Percentiles rank a stretch among this genome's conserved stretches.
Evolutionary conservation across 768 basidiomycete species (phyloP).

Genomic region (Nevesoporus exiguus): DNA sequence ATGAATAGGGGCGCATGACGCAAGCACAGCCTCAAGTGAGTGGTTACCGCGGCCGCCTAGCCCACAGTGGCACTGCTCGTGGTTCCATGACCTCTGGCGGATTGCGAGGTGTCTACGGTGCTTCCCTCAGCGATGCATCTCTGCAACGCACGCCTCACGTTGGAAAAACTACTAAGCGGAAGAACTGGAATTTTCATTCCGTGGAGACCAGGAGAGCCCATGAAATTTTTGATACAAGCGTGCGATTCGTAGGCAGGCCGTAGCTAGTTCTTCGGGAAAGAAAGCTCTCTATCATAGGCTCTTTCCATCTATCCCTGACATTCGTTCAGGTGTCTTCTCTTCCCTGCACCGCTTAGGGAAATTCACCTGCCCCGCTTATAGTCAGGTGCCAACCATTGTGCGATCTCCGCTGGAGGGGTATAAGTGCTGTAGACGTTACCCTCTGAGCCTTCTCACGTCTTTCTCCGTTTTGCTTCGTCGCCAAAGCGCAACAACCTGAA

Average conservation of each 20-base stretch:
- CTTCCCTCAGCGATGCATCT: not conserved
- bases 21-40: not conserved
- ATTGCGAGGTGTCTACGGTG: not conserved
- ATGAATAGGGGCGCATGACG: not conserved
- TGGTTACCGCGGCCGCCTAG: not conserved
- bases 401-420: slow-evolving; percentile 1
- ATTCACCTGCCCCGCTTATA: slow-evolving; percentile 2
- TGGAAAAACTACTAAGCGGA: not conserved
- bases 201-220: too few species aligned
- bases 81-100: too few species aligned
- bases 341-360: too few species aligned
- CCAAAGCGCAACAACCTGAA: slow-evolving; percentile 6
- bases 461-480: slow-evolving; percentile 11
- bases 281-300: slow-evolving; percentile 3
- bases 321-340: not conserved
- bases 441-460: slow-evolving; percentile 18
- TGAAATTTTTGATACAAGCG: not conserved
- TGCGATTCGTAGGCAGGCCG: not conserved
- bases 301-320: not conserved
- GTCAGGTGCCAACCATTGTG: not conserved
- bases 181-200: not conserved
- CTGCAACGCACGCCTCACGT: not conserved
- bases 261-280: not conserved
- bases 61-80: too few species aligned
- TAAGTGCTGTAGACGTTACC: slow-evolving; percentile 9